Base-by-base conservation (phyloP, 2,329 filamentous ascomycete genomes). In the Exophiala aquamarina region DNA sequence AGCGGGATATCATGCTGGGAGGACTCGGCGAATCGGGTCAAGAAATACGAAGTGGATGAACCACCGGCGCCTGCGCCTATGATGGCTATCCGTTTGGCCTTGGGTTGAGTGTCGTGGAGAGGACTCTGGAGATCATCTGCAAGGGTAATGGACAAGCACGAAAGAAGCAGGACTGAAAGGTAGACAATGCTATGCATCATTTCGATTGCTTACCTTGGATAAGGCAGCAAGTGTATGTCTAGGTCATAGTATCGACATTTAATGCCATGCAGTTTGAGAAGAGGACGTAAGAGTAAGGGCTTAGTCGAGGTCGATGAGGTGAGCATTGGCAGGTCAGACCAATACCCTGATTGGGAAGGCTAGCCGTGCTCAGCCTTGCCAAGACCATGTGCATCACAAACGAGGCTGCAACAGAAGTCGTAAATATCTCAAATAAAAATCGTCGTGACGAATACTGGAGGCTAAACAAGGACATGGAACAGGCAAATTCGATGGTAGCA, bases 21-120 rank as follows among this genome's bases (percentile, higher is more conserved):
- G 48, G 79, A 69, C 3, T 79, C 69, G 17, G 88, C 86, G 65
- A 84, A 91, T 61, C 85, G 81, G 31, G 78, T 77, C 37, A 98
- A 74, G 61, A 92, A 82, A 67, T 93, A 95, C 1, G 93, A 91
- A 2, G 90, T 75, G 2, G 91, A 95, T 3, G 93, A 82, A 21
- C 93, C 93, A 21, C 83, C 92, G 34, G 93, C 85, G 37, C 93
- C 93, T 58, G 92, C 92, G 52, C 93, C 92, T 10, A 59, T 54
- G 37, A 59, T 53, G 14, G 57, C 57, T 18, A 58, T 34, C 14
- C 56, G 51, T 36, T 59, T 11, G 50, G 26, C 40, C 14, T 41
- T 32, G 26, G 15, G 26, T 21, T 13, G 20, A 33, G n/a, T 20
- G n/a, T 41, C 35, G 19, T 17, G 35, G 34, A 52, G 44, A n/a